Percentiles rank a stretch among this genome's conserved stretches.
These are phyloP conservation scores for Cichorium intybus DNA, from an alignment of 140 eudicot species.

Conservation along the genomic window DNA sequence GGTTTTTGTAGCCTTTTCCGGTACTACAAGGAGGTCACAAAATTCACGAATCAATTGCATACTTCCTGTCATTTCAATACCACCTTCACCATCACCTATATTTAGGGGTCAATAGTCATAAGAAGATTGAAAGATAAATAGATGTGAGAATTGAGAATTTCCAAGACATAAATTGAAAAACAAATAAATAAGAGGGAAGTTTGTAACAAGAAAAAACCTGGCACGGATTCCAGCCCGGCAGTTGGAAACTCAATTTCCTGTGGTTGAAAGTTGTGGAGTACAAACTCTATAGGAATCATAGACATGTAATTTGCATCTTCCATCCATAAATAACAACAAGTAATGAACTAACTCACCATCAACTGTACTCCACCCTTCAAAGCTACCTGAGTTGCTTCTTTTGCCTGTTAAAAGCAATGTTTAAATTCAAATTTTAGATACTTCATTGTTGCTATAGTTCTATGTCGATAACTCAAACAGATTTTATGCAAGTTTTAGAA, in stretches of 20 bases:
- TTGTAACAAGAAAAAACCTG: conserved; percentile 50
- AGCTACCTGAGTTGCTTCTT: conserved; percentile 72
- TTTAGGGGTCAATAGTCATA: neutral
- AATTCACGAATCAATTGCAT: conserved; percentile 93
- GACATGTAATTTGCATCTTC: conserved; percentile 29
- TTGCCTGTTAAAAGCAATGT: conserved; percentile 61
- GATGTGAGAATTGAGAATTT: neutral
- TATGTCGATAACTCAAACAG: neutral
- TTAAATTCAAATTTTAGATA: neutral
- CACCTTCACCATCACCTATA: conserved; percentile 96
- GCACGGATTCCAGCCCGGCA: conserved; percentile 92
- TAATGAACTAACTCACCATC: conserved; percentile 62
- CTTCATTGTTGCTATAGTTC: neutral
- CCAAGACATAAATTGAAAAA: neutral
- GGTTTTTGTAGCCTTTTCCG: conserved; percentile 76
- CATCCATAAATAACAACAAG: conserved; percentile 7
- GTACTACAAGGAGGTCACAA: conserved; percentile 69
- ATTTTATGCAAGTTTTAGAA: neutral
- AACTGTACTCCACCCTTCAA: conserved; percentile 62
- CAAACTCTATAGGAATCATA: conserved; percentile 33
- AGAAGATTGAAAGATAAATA: neutral
- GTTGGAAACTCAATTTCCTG: conserved; percentile 99
- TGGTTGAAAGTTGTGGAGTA: conserved; percentile 63
- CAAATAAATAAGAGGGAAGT: neutral
- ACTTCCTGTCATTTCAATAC: conserved; percentile 96